Conservation (phyloP, 345 rosid species). For the Syzygium aqueum region DNA sequence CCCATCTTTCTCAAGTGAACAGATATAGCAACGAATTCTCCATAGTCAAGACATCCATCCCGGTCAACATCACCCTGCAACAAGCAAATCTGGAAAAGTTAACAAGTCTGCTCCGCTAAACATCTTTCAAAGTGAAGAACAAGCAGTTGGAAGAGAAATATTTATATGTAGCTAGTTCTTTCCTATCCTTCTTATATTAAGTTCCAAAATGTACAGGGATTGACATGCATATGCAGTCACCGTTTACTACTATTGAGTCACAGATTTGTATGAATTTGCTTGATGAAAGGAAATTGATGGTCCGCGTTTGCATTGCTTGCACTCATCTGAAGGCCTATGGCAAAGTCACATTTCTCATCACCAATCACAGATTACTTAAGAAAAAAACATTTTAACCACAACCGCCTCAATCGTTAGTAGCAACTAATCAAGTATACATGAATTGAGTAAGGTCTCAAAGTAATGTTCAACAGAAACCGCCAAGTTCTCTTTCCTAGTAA, state of each 20-base stretch:
- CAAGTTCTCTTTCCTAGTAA: not conserved
- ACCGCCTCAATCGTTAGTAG: not conserved
- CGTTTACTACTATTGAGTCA: not conserved
- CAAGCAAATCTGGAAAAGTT: not conserved
- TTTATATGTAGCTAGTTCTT: not conserved
- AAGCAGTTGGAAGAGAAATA: not conserved
- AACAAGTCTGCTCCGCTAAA: not conserved
- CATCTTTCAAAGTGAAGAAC: not conserved
- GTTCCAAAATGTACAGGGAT: not conserved
- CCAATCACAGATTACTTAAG: not conserved
- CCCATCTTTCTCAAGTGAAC: constrained; percentile 92
- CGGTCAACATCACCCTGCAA: constrained; percentile 79
- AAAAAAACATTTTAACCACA: not conserved
- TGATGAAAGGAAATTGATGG: not conserved
- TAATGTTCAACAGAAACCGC: not conserved
- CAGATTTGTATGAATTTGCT: not conserved
- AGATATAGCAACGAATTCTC: constrained; percentile 86
- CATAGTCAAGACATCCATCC: constrained; percentile 72
- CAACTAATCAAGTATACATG: not conserved
- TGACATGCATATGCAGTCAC: not conserved
- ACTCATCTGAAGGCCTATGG: not conserved
- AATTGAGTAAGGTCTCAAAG: not conserved
- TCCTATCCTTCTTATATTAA: not conserved
- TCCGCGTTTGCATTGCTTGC: not conserved
- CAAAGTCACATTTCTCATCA: not conserved